Percentiles rank a stretch among this genome's conserved stretches.
phyloP scores from a whole-genome alignment of 768 basidiomycete genomes.

The Trametes cinnabarina region DNA sequence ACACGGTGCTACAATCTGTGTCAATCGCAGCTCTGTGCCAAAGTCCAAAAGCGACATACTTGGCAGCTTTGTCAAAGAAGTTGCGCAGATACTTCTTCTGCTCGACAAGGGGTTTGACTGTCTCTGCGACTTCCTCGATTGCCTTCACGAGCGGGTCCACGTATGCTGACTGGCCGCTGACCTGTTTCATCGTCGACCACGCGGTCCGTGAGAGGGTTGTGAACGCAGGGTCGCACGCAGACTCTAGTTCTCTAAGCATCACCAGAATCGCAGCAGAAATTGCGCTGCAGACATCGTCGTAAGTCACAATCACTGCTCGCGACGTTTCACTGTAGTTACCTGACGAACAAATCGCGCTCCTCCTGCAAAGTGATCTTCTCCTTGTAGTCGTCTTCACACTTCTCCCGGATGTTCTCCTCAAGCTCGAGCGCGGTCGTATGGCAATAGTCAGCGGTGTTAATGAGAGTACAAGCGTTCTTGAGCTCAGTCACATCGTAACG shows the following conservation, averaged over 20 bases:
- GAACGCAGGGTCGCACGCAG: conserved; percentile 77
- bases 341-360: conserved; percentile 87
- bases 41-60: conserved; percentile 48
- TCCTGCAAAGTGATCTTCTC: conserved; percentile 79
- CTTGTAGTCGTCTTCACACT: conserved; percentile 71
- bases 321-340: too few relatives aligned
- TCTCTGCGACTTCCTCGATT: conserved; percentile 73
- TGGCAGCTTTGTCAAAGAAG: conserved; percentile 89
- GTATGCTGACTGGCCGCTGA: conserved; percentile 84
- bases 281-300: too few relatives aligned
- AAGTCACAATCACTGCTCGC: too few relatives aligned
- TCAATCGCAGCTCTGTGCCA: too few relatives aligned
- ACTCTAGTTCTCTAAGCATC: conserved; percentile 82
- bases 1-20: conserved; percentile 54
- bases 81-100: conserved; percentile 94
- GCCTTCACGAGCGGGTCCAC: conserved; percentile 72
- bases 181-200: conserved; percentile 79
- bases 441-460: conserved; percentile 98
- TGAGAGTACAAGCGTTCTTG: conserved; percentile 79
- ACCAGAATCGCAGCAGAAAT: conserved; percentile 81
- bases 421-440: conserved; percentile 90
- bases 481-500: conserved; percentile 75
- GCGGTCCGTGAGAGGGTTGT: conserved; percentile 70
- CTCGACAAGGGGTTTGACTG: conserved; percentile 78
- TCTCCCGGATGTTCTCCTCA: conserved; percentile 87